These are phyloP conservation scores for Elsinoe fawcettii DNA, from an alignment of 2,329 filamentous ascomycete species.

Conservation along the genomic window DNA sequence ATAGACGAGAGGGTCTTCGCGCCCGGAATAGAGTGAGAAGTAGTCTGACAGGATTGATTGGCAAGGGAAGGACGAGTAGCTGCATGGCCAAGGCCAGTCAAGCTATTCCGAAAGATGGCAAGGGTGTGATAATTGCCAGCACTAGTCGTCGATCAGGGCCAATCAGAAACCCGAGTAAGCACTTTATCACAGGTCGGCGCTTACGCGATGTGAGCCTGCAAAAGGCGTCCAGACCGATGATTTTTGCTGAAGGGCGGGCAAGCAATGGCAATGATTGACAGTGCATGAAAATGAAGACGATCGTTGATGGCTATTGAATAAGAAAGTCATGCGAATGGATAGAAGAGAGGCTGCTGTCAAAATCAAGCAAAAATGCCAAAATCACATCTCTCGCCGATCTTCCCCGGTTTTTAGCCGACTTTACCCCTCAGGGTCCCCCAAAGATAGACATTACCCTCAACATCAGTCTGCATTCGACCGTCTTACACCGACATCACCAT, in stretches of 20 bases:
- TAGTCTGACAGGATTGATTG: conserved; percentile 14
- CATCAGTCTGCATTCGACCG: not conserved
- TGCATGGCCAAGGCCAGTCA: conserved; percentile 2
- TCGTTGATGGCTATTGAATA: not conserved
- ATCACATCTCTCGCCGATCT: conserved; percentile 2
- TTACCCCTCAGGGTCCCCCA: conserved; percentile 4
- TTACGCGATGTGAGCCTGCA: not conserved
- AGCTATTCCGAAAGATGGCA: not conserved
- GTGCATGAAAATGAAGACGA: not conserved
- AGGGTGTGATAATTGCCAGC: conserved; percentile 11
- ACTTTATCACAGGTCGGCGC: conserved; percentile 7
- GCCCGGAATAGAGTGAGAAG: conserved; percentile 11
- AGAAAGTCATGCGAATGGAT: not conserved
- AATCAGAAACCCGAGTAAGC: conserved; percentile 9
- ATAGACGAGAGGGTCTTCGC: conserved; percentile 8
- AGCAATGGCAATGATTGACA: not conserved
- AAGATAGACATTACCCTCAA: conserved; percentile 5
- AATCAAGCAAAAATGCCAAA: conserved; percentile 9
- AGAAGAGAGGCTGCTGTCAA: not conserved
- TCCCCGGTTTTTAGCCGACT: conserved; percentile 8
- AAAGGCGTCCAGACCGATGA: not conserved
- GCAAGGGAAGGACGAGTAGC: conserved; percentile 9
- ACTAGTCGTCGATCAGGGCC: conserved; percentile 1
- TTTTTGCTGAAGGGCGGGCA: too few species aligned
- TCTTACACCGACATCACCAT: not conserved